Evolutionary conservation across 495 filamentous ascomycete genomes (phyloP), one percentile per base, ranked within the genome.

Genomic region (Paragyromitra xinjiangensis): DNA sequence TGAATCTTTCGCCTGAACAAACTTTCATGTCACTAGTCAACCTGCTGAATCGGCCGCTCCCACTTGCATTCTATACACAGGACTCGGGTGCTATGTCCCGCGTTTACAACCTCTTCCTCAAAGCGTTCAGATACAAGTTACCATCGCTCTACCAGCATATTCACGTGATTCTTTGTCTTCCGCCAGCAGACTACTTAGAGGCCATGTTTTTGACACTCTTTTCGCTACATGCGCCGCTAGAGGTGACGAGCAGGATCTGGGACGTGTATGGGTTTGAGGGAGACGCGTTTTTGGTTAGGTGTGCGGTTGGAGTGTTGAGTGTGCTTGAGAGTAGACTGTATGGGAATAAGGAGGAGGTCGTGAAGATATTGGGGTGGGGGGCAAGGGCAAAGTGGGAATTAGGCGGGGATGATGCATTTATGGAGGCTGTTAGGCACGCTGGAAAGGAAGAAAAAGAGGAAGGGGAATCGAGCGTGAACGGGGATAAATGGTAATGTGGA

Each of bases 221-320:
- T 75, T 89, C 88, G 2, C 76, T 82, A n/a, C 84, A 86, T 59
- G 82, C 88, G 16, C 85, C 86, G 34, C 84, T 97, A 2, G 95
- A 97, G 76, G 88, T 91, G 65, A 89, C 89, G 12, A 90, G 90
- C 39, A 88, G 95, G 11, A 85, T 98, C 3, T 98, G 93, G 94
- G 95, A 99, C 81, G 92, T 97, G 34, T 95, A 93, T 85, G 91
- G 95, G 1, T 97, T 98, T 71, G 95, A 99, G 82, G 94, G 94
- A 2, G 95, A 98, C 79, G 87, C 89, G 8, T 87, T 94, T 14
- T 86, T 97, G 11, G 89, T 98, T 26, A 88, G 95, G 2, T 90
- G 92, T 0, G 92, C 89, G 0, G 90, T 98, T 5, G 95, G 91
- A 3, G 82, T 93, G 42, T 61, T 85, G 45, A 79, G 63, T 11